A percentile compares a stretch with the other conserved stretches of the same genome.
Evolutionary conservation across 1,284 basidiomycete species (phyloP).

Genomic region (Cryptococcus neoformans): DNA sequence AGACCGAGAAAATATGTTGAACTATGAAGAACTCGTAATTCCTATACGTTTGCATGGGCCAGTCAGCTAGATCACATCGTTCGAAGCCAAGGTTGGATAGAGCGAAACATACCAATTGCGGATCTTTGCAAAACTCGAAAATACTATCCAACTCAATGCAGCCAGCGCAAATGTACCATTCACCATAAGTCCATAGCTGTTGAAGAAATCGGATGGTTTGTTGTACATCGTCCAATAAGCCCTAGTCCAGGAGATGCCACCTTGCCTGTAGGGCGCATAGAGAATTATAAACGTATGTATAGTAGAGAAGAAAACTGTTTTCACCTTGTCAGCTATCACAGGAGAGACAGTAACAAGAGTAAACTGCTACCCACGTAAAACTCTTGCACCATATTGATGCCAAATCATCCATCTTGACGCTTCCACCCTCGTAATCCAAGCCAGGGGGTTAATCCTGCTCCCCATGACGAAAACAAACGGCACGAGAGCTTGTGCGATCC

Average conservation of each 20-base stretch:
- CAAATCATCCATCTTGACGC: slow-evolving; percentile 5
- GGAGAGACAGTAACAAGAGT: background rate
- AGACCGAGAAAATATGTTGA: slow-evolving; percentile 4
- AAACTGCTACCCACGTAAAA: background rate
- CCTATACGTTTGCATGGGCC: background rate
- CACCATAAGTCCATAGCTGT: background rate
- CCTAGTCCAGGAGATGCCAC: background rate
- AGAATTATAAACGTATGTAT: slow-evolving; percentile 1
- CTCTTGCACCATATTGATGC: slow-evolving; percentile 9
- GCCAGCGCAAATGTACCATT: slow-evolving; percentile 6
- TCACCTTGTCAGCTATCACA: background rate
- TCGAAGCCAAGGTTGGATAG: background rate
- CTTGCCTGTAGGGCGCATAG: slow-evolving; percentile 1
- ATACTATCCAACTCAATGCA: slow-evolving; percentile 6
- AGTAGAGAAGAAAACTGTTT: slow-evolving; percentile 4
- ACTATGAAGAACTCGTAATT: slow-evolving; percentile 8
- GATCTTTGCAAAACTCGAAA: slow-evolving; percentile 9
- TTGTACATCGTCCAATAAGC: background rate
- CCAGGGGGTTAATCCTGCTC: slow-evolving; percentile 5
- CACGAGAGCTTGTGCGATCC: slow-evolving; percentile 1
- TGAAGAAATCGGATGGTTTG: background rate
- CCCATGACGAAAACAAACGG: slow-evolving; percentile 6
- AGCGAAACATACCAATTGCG: background rate
- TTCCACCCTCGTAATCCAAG: slow-evolving; percentile 2
- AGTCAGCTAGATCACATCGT: no score